phyloP scores from a whole-genome alignment of 1,284 basidiomycete genomes.

The Cutaneotrichosporon cavernicola region DNA sequence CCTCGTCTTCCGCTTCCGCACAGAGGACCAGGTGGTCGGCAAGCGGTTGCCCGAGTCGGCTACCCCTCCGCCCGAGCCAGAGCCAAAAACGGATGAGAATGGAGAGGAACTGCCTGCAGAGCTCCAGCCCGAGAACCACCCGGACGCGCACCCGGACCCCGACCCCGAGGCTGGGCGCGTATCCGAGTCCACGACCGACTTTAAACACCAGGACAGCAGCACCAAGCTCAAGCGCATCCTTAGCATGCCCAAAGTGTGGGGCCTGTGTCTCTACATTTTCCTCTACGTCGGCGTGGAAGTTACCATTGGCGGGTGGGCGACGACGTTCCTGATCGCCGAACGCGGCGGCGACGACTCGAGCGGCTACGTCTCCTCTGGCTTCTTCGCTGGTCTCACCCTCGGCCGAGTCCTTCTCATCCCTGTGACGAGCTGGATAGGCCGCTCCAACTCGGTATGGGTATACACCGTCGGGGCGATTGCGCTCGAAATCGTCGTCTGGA shows the following conservation, averaged over 20 bases:
- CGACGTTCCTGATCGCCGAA: slow-evolving; percentile 44
- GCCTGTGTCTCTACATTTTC: slow-evolving; percentile 42
- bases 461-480: slow-evolving; percentile 38
- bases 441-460: slow-evolving; percentile 39
- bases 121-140: background rate
- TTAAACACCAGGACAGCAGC: slow-evolving; percentile 24
- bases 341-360: slow-evolving; percentile 39
- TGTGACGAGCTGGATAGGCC: slow-evolving; percentile 42
- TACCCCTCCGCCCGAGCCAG: slow-evolving; percentile 3
- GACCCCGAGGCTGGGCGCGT: background rate
- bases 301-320: slow-evolving; percentile 48
- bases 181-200: background rate
- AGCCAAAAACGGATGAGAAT: background rate
- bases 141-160: background rate
- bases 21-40: slow-evolving; percentile 57
- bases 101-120: background rate
- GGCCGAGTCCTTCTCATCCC: slow-evolving; percentile 48
- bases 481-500: slow-evolving; percentile 65
- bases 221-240: slow-evolving; percentile 47
- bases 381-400: slow-evolving; percentile 46
- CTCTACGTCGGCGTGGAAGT: slow-evolving; percentile 50
- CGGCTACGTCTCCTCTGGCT: slow-evolving; percentile 49
- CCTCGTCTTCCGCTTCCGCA: slow-evolving; percentile 60
- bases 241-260: slow-evolving; percentile 34
- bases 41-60: slow-evolving; percentile 15